Percentiles rank a stretch among this genome's conserved stretches.
phyloP scores from a whole-genome alignment of 768 basidiomycete species.

The Russula earlei region DNA sequence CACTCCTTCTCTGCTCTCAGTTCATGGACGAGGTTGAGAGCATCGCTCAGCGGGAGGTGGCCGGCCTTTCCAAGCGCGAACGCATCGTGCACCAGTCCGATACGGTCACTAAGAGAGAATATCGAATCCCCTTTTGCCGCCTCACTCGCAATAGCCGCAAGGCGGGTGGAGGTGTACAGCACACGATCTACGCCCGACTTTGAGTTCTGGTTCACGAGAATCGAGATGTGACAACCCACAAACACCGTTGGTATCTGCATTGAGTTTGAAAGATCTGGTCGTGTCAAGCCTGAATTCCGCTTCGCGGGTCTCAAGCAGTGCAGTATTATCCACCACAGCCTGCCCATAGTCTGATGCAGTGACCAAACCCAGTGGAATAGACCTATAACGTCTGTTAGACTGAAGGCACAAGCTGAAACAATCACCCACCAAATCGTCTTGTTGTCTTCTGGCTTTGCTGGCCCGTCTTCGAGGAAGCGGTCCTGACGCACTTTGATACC shows the following conservation, averaged over 20 bases:
- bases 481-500: conserved; percentile 81
- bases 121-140: conserved; percentile 55
- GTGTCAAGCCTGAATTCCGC: conserved; percentile 63
- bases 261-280: conserved; percentile 76
- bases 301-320: conserved; percentile 62
- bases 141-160: conserved; percentile 69
- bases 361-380: conserved; percentile 68
- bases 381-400: conserved; percentile 36
- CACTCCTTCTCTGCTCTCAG: conserved; percentile 72
- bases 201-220: neutral
- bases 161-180: conserved; percentile 70
- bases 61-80: conserved; percentile 77
- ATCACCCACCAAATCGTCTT: conserved; percentile 69
- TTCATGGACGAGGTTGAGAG: conserved; percentile 61
- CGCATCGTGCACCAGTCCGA: conserved; percentile 81
- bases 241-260: conserved; percentile 80
- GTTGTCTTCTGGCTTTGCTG: conserved; percentile 71
- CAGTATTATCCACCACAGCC: conserved; percentile 45
- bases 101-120: conserved; percentile 77
- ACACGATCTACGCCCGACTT: conserved; percentile 55
- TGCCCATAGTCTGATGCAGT: conserved; percentile 54
- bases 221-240: conserved; percentile 42
- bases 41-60: conserved; percentile 63
- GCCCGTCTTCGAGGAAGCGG: conserved; percentile 83
- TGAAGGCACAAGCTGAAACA: neutral